A percentile compares a stretch with the other conserved stretches of the same genome.
Evolutionary conservation across 305 asterid species (phyloP).

Genomic region (Fraxinus baroniana): DNA sequence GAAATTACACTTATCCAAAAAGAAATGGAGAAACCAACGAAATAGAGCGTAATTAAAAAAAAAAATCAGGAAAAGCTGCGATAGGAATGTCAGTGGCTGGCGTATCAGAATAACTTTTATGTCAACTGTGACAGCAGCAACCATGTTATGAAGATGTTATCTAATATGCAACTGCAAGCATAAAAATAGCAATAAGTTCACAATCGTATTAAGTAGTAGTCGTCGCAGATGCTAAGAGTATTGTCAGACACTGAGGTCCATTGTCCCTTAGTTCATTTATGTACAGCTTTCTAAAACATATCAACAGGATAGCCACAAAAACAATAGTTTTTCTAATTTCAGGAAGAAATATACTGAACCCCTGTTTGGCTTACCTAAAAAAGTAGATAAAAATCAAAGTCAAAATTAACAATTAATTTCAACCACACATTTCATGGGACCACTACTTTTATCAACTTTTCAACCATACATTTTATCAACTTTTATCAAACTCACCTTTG

Average conservation of each 20-base stretch:
- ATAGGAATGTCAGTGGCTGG: neutral
- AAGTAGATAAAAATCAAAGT: neutral
- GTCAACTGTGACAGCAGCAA: neutral
- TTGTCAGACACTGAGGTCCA: neutral
- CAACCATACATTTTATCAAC: neutral
- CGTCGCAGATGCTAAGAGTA: neutral
- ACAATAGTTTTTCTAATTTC: neutral
- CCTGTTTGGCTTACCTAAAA: too few species aligned
- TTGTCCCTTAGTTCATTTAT: neutral
- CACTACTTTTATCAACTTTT: too few species aligned
- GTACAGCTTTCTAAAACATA: neutral
- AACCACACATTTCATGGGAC: neutral
- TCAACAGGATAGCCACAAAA: neutral
- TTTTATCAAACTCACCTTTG: too few species aligned
- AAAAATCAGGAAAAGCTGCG: neutral
- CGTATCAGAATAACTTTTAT: neutral
- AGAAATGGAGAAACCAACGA: neutral
- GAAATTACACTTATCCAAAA: neutral
- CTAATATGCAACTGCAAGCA: neutral
- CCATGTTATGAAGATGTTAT: neutral
- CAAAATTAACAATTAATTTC: too few species aligned
- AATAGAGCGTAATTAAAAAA: neutral
- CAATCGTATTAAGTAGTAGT: neutral
- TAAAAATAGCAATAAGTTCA: neutral
- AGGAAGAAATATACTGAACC: neutral